Evolutionary conservation across 1,284 basidiomycete genomes (phyloP).

Genomic region (Exobasidium rhododendri): DNA sequence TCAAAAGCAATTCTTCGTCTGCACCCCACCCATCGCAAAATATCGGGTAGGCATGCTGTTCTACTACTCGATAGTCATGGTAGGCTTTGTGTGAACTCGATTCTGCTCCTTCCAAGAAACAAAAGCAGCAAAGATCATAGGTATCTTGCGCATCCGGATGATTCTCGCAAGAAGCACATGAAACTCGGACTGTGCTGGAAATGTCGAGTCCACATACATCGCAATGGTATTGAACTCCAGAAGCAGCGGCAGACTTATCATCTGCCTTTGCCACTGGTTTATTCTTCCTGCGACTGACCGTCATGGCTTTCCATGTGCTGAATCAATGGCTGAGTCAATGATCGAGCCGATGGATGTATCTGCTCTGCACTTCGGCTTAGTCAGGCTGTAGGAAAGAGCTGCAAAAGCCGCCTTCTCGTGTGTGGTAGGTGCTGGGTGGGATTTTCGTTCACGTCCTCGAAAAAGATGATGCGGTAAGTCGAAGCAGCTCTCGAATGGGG

Average conservation of each 20-base stretch:
- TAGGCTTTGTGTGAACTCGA: constrained; percentile 79
- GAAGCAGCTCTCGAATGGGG: too few species aligned
- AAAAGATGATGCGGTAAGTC: too few species aligned
- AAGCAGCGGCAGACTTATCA: constrained; percentile 46
- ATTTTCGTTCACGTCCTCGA: too few species aligned
- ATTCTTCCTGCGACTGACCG: constrained; percentile 53
- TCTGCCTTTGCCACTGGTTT: constrained; percentile 44
- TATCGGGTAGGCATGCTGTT: constrained; percentile 95
- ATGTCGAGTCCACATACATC: constrained; percentile 54
- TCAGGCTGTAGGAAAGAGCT: too few species aligned
- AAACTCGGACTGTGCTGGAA: constrained; percentile 51
- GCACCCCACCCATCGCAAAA: constrained; percentile 95
- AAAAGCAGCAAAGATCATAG: constrained; percentile 60
- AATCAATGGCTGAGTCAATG: too few species aligned
- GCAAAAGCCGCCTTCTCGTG: too few species aligned
- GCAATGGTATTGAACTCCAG: constrained; percentile 53
- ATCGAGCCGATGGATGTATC: too few species aligned
- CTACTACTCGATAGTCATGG: constrained; percentile 87
- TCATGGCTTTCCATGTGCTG: constrained; percentile 28
- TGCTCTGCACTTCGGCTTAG: too few species aligned
- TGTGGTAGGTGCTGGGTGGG: too few species aligned
- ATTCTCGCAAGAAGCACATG: constrained; percentile 54
- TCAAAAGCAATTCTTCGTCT: constrained; percentile 89
- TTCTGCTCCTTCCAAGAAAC: constrained; percentile 89
- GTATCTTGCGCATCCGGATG: constrained; percentile 7